Percentiles rank a stretch among this genome's conserved stretches.
These are phyloP conservation scores for Phytopythium mirpurense DNA, from an alignment of 352 stramenopile genomes.

Conservation along the genomic window DNA sequence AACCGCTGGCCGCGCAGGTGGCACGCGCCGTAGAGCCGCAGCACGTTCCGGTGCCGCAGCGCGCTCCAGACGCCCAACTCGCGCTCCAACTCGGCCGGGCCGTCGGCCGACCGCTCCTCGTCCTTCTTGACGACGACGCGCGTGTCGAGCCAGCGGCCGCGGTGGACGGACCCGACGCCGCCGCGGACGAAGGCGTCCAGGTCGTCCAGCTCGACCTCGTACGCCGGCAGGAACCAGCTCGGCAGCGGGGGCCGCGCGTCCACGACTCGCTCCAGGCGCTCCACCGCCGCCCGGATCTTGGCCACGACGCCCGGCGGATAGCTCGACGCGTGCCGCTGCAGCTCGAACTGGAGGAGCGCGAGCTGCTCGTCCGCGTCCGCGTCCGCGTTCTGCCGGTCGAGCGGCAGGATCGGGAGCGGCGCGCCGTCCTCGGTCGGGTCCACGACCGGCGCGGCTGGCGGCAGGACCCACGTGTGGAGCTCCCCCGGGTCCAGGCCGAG, in stretches of 20 bases:
- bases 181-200: slow-evolving; percentile 16
- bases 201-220: slow-evolving; percentile 18
- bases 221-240: slow-evolving; percentile 22
- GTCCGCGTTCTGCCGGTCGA: background rate
- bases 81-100: slow-evolving; percentile 11
- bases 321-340: background rate
- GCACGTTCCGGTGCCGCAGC: slow-evolving; percentile 9
- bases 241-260: background rate
- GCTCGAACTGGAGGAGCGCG: slow-evolving; percentile 1
- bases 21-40: slow-evolving; percentile 12
- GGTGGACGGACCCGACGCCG: slow-evolving; percentile 22
- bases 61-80: slow-evolving; percentile 11
- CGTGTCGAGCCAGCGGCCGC: slow-evolving; percentile 23
- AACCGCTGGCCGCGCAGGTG: slow-evolving; percentile 8
- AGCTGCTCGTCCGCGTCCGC: background rate
- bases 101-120: background rate
- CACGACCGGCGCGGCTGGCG: background rate
- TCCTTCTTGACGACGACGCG: slow-evolving; percentile 19
- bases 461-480: background rate
- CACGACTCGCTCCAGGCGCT: background rate
- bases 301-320: background rate
- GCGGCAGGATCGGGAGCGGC: too few species aligned
- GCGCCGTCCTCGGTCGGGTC: background rate
- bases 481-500: background rate
- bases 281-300: background rate